These are phyloP conservation scores for Ajuga chamaepitys DNA, from an alignment of 257 asterid species.

Conservation along the genomic window DNA sequence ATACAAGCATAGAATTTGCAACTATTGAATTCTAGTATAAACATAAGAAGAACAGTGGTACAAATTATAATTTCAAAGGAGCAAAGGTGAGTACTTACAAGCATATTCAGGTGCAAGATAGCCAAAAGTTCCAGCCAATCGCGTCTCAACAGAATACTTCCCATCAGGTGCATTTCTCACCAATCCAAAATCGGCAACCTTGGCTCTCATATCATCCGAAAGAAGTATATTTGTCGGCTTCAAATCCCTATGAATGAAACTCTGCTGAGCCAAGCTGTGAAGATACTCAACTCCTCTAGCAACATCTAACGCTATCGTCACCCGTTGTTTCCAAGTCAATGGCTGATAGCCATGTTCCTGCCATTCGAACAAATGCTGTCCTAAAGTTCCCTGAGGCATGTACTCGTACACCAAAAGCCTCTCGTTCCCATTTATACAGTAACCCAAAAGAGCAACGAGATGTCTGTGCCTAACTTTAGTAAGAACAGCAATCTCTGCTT, in stretches of 20 bases:
- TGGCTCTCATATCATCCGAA: slow-evolving; percentile 89
- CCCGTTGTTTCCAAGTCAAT: slow-evolving; percentile 83
- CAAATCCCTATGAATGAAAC: slow-evolving; percentile 90
- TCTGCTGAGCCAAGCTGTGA: slow-evolving; percentile 89
- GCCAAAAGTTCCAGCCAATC: slow-evolving; percentile 92
- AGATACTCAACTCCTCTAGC: slow-evolving; percentile 95
- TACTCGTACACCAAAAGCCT: slow-evolving; percentile 92
- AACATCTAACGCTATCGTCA: slow-evolving; percentile 80
- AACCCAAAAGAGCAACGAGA: slow-evolving; percentile 93
- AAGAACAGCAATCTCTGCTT: slow-evolving; percentile 87
- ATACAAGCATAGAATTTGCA: not conserved
- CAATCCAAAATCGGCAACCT: slow-evolving; percentile 95
- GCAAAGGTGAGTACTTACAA: slow-evolving; percentile 32
- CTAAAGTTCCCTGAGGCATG: slow-evolving; percentile 89
- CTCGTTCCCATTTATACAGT: slow-evolving; percentile 74
- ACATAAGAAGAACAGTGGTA: too few species aligned
- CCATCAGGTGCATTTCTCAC: slow-evolving; percentile 93
- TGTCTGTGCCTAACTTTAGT: slow-evolving; percentile 92
- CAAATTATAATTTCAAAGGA: not conserved
- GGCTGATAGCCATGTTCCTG: slow-evolving; percentile 46
- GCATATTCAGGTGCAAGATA: slow-evolving; percentile 99
- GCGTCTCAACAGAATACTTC: slow-evolving; percentile 84
- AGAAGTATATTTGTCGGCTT: slow-evolving; percentile 90
- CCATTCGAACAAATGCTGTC: slow-evolving; percentile 86
- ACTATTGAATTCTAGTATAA: not conserved